Evolutionary conservation across 2,329 filamentous ascomycete genomes (phyloP), one percentile per base, ranked within the genome.

Genomic region (Pestalotiopsis sp.): DNA sequence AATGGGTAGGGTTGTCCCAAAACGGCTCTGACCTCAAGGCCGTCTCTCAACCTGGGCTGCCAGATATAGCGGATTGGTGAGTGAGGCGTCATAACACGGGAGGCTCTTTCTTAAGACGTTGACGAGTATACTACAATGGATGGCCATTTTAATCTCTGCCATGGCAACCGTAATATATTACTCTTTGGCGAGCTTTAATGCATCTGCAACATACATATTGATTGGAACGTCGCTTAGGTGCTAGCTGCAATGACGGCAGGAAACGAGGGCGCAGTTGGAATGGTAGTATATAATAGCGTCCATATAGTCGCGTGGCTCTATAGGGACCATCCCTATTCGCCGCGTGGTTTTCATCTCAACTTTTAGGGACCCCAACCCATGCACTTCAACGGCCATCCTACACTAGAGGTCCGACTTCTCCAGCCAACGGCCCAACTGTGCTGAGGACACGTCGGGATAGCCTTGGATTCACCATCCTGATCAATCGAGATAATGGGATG

Each of bases 321-420:
- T 27, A 66, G 64, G 64, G 64, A 31, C 12, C 20, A 61, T 66
- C 64, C 52, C 52, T 66, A 59, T 66, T 66, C 31, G 56, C 64
- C 23, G 56, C 64, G 52, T 59, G 52, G 45, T 60, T 39, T 31
- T 66, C 64, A 45, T 60, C 38, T 66, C 31, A 27, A 56, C 23
- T 66, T 66, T 56, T 14, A 25, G 13, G 17, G 64, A 49, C 64
- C 64, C 52, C 60, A 56, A 23, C 36, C 45, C 62, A 27, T 64
- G 39, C 61, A 31, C 36, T 25, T 64, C 39, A 64, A 64, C 62
- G 62, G 62, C 25, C n/a, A 13, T 25, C 36, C 25, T 12, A 20
- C 62, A 36, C 62, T 23, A 49, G 38, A 39, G 62, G 14, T 14
- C 20, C 38, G 39, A 27, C 14, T 27, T 14, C 36, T 27, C 31